These are phyloP conservation scores for Rosa lucieae DNA, from an alignment of 306 rosid genomes.

Conservation along the genomic window DNA sequence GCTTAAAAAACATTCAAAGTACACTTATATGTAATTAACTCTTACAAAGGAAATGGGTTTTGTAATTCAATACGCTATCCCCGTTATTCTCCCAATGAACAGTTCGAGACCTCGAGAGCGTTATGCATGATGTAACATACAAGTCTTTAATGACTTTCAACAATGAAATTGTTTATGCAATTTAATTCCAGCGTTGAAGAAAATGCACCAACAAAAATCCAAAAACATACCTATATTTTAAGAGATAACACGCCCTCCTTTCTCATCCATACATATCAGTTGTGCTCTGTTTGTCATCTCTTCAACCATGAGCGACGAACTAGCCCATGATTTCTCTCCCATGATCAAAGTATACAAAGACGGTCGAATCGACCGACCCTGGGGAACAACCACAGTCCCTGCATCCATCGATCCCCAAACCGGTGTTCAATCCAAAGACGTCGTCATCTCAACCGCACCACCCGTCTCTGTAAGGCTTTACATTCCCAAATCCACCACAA, in stretches of 20 bases:
- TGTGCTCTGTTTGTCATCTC: neutral
- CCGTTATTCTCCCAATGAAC: no score
- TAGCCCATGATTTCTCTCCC: constrained; percentile 37
- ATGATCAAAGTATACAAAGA: constrained; percentile 53
- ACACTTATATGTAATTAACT: no score
- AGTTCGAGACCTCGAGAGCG: no score
- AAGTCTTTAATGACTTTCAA: no score
- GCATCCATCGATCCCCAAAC: constrained; percentile 39
- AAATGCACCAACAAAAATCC: no score
- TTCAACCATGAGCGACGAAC: constrained; percentile 16
- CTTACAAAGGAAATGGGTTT: no score
- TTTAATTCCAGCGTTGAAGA: no score
- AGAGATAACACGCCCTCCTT: neutral
- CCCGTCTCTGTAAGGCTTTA: constrained; percentile 47
- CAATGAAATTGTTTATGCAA: no score
- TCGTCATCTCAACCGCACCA: constrained; percentile 41
- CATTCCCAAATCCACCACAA: constrained; percentile 38
- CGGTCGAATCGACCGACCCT: constrained; percentile 50
- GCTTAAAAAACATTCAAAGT: no score
- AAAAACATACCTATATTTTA: no score
- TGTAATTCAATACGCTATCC: no score
- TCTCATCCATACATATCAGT: neutral
- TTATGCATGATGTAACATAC: no score
- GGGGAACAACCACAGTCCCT: constrained; percentile 38
- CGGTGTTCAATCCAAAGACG: constrained; percentile 55